Conservation (phyloP, 2,329 filamentous ascomycete species). For the Diaporthe sp. region DNA sequence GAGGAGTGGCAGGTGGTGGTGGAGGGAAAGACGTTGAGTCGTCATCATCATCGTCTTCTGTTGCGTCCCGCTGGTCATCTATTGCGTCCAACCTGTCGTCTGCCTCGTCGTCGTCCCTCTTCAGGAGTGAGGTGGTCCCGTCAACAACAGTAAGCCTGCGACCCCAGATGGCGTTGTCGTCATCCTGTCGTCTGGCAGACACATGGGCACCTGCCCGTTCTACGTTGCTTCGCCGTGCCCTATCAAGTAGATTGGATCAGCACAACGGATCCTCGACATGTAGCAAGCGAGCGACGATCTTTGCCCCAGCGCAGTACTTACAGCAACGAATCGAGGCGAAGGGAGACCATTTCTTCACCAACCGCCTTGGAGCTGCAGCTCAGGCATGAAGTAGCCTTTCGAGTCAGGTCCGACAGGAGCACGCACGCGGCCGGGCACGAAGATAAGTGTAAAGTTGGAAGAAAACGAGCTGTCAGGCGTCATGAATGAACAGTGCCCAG, state of each 20-base stretch:
- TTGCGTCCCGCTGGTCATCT: too few relatives aligned
- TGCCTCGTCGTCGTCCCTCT: slow-evolving; percentile 6
- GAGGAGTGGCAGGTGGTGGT: neutral
- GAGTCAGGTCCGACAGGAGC: slow-evolving; percentile 14
- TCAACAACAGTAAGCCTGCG: neutral
- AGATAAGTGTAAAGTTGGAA: slow-evolving; percentile 18
- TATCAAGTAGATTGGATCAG: neutral
- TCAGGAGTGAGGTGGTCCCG: neutral
- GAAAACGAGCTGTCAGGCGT: slow-evolving; percentile 20
- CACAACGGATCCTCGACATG: neutral
- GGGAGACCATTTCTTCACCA: slow-evolving; percentile 27
- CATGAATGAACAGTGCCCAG: slow-evolving; percentile 15
- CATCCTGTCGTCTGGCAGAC: neutral
- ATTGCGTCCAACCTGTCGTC: neutral
- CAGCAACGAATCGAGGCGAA: slow-evolving; percentile 24
- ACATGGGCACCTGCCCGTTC: neutral
- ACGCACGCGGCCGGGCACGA: slow-evolving; percentile 4
- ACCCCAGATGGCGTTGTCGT: neutral
- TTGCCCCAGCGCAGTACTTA: neutral
- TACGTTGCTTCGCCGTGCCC: slow-evolving; percentile 13
- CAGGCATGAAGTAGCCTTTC: slow-evolving; percentile 23
- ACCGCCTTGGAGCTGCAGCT: slow-evolving; percentile 17
- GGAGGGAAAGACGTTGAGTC: neutral
- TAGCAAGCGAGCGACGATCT: neutral
- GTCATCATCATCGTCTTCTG: slow-evolving; percentile 16